These are phyloP conservation scores for Mucor lusitanicus DNA, from an alignment of 371 early-diverging fungal genomes.

Conservation along the genomic window DNA sequence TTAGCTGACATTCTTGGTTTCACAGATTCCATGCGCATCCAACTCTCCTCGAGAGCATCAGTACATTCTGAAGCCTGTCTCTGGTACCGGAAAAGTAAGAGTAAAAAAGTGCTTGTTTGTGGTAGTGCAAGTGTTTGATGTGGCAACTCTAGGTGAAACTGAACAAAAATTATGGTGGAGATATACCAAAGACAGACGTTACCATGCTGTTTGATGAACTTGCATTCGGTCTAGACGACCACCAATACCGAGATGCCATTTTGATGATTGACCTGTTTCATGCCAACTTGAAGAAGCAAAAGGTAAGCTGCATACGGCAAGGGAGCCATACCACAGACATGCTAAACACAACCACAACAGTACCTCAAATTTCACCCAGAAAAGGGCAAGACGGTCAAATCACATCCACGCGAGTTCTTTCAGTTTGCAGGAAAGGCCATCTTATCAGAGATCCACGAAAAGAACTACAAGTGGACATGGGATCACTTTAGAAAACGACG, in stretches of 20 bases:
- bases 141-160: conserved; percentile 52
- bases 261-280: conserved; percentile 73
- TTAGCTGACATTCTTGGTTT: no score
- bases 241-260: conserved; percentile 74
- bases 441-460: conserved; percentile 74
- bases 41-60: conserved; percentile 42
- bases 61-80: conserved; percentile 81
- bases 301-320: no score
- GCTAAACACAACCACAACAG: no score
- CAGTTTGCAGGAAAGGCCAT: conserved; percentile 78
- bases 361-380: conserved; percentile 78
- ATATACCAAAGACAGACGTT: conserved; percentile 54
- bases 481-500: conserved; percentile 70
- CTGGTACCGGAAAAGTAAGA: conserved; percentile 76
- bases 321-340: no score
- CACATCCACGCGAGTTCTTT: conserved; percentile 76
- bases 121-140: no score
- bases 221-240: conserved; percentile 75
- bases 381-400: conserved; percentile 59
- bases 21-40: conserved; percentile 42
- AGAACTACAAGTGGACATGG: conserved; percentile 75
- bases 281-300: conserved; percentile 65
- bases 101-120: no score
- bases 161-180: conserved; percentile 55
- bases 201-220: conserved; percentile 77